Evolutionary conservation across 2,329 filamentous ascomycete species (phyloP).

Genomic region (Cadophora sp.): DNA sequence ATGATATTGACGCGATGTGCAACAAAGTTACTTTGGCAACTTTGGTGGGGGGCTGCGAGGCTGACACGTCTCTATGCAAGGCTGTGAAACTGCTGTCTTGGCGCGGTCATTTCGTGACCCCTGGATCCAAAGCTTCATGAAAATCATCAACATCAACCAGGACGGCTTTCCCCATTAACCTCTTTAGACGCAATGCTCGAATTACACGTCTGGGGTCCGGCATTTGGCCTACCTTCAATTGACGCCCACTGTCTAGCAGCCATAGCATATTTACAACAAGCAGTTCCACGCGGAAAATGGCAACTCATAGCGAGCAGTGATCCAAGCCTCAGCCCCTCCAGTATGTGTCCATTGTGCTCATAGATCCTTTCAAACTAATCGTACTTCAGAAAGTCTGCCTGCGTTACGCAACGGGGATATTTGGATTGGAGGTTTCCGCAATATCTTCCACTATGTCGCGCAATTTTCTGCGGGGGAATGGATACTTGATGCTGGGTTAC

Average conservation of each 20-base stretch:
- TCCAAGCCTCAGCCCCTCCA: constrained; percentile 71
- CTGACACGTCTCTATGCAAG: background rate
- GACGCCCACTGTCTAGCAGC: constrained; percentile 89
- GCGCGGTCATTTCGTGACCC: background rate
- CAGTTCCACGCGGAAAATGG: constrained; percentile 67
- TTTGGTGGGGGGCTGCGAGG: constrained; percentile 3
- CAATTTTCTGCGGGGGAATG: constrained; percentile 52
- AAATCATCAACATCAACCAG: background rate
- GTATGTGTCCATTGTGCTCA: constrained; percentile 55
- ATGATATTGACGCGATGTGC: background rate
- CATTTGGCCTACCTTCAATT: constrained; percentile 87
- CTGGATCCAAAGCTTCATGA: background rate
- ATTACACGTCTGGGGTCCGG: constrained; percentile 89
- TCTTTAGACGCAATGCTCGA: constrained; percentile 62
- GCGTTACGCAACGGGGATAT: constrained; percentile 60
- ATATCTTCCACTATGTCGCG: constrained; percentile 57
- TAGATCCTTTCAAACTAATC: constrained; percentile 21
- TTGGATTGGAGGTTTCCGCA: constrained; percentile 59
- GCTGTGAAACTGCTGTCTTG: background rate
- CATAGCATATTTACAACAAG: constrained; percentile 75
- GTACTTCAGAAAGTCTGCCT: constrained; percentile 58
- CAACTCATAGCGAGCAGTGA: constrained; percentile 76
- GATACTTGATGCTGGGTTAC: constrained; percentile 53
- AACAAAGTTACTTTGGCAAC: background rate
- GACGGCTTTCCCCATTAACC: no score